Evolutionary conservation across 257 asterid species (phyloP).

Genomic region (Fraxinus anomala): DNA sequence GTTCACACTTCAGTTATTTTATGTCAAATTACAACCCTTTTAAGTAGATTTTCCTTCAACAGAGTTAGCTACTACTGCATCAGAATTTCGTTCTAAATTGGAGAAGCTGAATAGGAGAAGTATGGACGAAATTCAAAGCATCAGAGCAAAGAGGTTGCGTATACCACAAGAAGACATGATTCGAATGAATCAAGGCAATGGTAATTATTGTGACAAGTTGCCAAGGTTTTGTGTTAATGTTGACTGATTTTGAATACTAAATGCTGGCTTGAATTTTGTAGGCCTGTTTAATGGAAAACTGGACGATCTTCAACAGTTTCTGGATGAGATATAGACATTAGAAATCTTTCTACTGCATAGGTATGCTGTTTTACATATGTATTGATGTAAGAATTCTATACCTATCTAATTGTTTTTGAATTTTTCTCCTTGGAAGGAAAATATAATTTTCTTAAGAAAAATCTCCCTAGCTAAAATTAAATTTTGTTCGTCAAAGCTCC

Average conservation of each 20-base stretch:
- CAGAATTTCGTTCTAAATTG: conserved; percentile 53
- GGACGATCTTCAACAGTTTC: conserved; percentile 52
- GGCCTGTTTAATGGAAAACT: conserved; percentile 45
- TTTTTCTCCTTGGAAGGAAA: not conserved
- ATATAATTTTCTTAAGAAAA: not conserved
- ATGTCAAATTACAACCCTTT: not conserved
- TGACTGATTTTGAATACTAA: conserved; percentile 1
- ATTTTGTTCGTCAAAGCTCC: too few relatives aligned
- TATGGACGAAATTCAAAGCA: conserved; percentile 37
- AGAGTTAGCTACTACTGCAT: conserved; percentile 49
- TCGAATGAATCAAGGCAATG: conserved; percentile 31
- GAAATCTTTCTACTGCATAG: not conserved
- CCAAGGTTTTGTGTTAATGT: not conserved
- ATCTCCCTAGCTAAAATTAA: not conserved
- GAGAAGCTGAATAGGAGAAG: conserved; percentile 50
- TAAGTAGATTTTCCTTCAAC: conserved; percentile 26
- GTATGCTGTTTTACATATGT: not conserved
- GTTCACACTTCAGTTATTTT: conserved; percentile 8
- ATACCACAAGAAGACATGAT: conserved; percentile 25
- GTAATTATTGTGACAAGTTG: conserved; percentile 26
- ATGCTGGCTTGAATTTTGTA: conserved; percentile 36
- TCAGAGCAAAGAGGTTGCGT: conserved; percentile 30
- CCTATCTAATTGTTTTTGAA: not conserved
- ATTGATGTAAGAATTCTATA: not conserved
- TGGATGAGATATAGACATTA: conserved; percentile 35